Conservation (phyloP, 2,329 filamentous ascomycete species). For the Fusarium stilboides region DNA sequence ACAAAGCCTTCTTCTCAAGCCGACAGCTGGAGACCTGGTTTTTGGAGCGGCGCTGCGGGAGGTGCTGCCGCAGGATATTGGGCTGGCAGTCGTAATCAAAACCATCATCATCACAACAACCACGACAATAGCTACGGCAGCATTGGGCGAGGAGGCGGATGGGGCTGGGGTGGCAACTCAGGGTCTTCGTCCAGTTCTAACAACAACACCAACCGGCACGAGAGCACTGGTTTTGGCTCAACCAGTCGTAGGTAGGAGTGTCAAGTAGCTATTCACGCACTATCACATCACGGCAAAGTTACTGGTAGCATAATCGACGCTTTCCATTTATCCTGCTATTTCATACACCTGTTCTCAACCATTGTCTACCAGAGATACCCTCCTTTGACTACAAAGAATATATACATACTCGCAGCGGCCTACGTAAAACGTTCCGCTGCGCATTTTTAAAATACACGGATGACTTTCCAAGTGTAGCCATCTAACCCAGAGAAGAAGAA, state of each 20-base stretch:
- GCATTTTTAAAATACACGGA: slow-evolving; percentile 51
- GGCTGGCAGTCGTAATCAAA: slow-evolving; percentile 65
- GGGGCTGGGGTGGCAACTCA: slow-evolving; percentile 50
- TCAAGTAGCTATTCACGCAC: not conserved
- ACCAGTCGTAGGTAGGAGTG: slow-evolving; percentile 69
- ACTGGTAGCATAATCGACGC: slow-evolving; percentile 42
- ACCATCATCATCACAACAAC: slow-evolving; percentile 45
- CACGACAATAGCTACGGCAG: slow-evolving; percentile 54
- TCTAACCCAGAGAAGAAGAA: slow-evolving; percentile 50
- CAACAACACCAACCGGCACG: slow-evolving; percentile 65
- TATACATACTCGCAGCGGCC: slow-evolving; percentile 45
- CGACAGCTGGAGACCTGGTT: slow-evolving; percentile 78
- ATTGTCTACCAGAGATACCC: slow-evolving; percentile 15
- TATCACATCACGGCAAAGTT: slow-evolving; percentile 2
- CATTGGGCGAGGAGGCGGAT: slow-evolving; percentile 53
- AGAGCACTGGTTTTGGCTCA: slow-evolving; percentile 81
- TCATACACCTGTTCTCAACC: slow-evolving; percentile 37
- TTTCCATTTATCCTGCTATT: slow-evolving; percentile 50
- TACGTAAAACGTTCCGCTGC: slow-evolving; percentile 18
- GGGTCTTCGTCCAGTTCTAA: slow-evolving; percentile 56
- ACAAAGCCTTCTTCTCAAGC: slow-evolving; percentile 55
- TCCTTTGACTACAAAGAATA: slow-evolving; percentile 44
- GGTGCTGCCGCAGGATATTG: slow-evolving; percentile 79
- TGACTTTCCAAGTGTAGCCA: slow-evolving; percentile 50
- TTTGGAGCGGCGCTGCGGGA: slow-evolving; percentile 78